A percentile compares a stretch with the other conserved stretches of the same genome.
Conservation (phyloP, 116 monocot species). For the Dioscorea cayenensis region DNA sequence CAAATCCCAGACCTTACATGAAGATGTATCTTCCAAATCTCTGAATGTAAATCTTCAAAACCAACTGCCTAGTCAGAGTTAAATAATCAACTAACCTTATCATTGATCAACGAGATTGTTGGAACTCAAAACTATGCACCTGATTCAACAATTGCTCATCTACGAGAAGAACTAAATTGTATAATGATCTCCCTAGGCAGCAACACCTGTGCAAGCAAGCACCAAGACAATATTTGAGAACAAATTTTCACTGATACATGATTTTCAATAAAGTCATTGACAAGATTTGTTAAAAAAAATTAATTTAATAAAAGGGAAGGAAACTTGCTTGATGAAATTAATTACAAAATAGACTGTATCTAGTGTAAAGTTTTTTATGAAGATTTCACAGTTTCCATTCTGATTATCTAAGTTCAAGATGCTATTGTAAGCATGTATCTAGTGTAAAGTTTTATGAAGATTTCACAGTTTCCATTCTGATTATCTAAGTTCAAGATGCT, state of each 20-base stretch:
- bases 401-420: too few species aligned
- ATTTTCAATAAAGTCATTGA: background rate
- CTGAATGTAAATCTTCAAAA: slow-evolving; percentile 19
- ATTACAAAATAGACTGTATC: too few species aligned
- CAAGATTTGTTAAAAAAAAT: too few species aligned
- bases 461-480: too few species aligned
- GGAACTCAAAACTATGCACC: slow-evolving; percentile 13
- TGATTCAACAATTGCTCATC: slow-evolving; percentile 9
- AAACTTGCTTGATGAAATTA: too few species aligned
- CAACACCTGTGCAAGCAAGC: slow-evolving; percentile 19
- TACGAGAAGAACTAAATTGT: slow-evolving; percentile 14
- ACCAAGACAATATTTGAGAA: background rate
- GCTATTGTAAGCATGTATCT: too few species aligned
- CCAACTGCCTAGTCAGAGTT: slow-evolving; percentile 18
- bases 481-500: too few species aligned
- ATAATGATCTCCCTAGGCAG: slow-evolving; percentile 24
- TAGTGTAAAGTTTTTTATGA: too few species aligned
- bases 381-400: too few species aligned
- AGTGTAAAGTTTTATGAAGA: too few species aligned
- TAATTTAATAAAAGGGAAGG: too few species aligned
- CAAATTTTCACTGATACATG: background rate
- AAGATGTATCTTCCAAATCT: slow-evolving; percentile 10
- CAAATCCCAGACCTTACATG: slow-evolving; percentile 24
- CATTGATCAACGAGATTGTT: background rate
- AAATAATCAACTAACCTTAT: slow-evolving; percentile 19